These are phyloP conservation scores for Histomonas meleagridis DNA, from an alignment of 208 protist species.

Conservation along the genomic window DNA sequence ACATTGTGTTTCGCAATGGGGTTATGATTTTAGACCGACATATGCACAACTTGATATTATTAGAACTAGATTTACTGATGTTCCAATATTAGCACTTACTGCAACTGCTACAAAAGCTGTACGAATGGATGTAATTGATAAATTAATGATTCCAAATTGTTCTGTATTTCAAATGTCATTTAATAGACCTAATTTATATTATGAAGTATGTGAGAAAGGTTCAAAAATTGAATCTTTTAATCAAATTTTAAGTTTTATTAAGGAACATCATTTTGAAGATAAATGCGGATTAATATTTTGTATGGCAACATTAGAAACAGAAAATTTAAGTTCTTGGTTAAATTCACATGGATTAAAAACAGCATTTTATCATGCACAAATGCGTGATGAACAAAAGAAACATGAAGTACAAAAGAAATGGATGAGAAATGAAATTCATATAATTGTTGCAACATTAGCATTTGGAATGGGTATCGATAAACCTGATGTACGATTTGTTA, in stretches of 20 bases:
- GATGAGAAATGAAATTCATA: conserved; percentile 41
- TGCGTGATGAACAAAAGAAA: conserved; percentile 14
- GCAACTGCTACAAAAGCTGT: conserved; percentile 55
- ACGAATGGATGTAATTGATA: conserved; percentile 41
- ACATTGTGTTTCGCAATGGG: conserved; percentile 61
- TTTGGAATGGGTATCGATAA: conserved; percentile 60
- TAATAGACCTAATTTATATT: conserved; percentile 51
- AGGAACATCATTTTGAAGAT: conserved; percentile 31
- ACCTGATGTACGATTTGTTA: conserved; percentile 53
- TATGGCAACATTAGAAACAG: conserved; percentile 42
- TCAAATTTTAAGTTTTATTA: conserved; percentile 38
- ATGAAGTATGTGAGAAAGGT: conserved; percentile 42
- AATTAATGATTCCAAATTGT: conserved; percentile 39
- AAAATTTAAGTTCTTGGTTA: not conserved
- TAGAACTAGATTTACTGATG: conserved; percentile 42
- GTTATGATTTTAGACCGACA: conserved; percentile 57
- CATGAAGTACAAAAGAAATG: conserved; percentile 42
- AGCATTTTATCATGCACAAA: conserved; percentile 46
- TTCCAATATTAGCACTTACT: conserved; percentile 56
- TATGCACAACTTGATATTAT: conserved; percentile 49
- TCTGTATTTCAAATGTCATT: conserved; percentile 47
- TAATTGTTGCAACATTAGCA: conserved; percentile 53
- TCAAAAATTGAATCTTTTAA: not conserved
- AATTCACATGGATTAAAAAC: conserved; percentile 14
- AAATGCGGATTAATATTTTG: conserved; percentile 45